A percentile compares a stretch with the other conserved stretches of the same genome.
These are phyloP conservation scores for Globisporangium polare DNA, from an alignment of 352 stramenopile genomes.

Conservation along the genomic window DNA sequence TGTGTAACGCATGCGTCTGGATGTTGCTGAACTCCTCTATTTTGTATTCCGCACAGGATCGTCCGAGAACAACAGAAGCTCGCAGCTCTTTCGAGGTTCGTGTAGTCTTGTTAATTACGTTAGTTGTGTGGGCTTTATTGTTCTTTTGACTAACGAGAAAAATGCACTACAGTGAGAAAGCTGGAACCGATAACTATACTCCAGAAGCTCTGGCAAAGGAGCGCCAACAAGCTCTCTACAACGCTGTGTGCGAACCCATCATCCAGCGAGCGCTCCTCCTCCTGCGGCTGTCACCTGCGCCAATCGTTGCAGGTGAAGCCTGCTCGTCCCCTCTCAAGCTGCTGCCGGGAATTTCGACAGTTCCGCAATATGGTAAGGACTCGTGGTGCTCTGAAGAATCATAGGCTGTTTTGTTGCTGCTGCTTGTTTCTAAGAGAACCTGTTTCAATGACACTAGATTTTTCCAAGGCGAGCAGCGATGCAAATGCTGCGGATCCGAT, in stretches of 20 bases:
- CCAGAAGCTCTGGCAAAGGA: slow-evolving; percentile 58
- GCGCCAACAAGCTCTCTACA: slow-evolving; percentile 69
- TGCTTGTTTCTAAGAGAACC: too few species aligned
- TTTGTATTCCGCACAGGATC: slow-evolving; percentile 42
- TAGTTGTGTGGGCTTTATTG: not conserved
- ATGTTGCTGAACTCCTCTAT: not conserved
- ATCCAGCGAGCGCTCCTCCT: slow-evolving; percentile 68
- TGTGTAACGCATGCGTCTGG: not conserved
- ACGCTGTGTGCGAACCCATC: slow-evolving; percentile 74
- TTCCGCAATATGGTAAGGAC: slow-evolving; percentile 44
- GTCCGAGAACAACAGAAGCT: slow-evolving; percentile 86
- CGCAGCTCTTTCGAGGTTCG: slow-evolving; percentile 54
- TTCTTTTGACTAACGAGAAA: not conserved
- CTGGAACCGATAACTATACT: slow-evolving; percentile 22
- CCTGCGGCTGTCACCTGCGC: slow-evolving; percentile 47
- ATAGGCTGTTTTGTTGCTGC: not conserved
- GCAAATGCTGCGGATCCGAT: slow-evolving; percentile 13
- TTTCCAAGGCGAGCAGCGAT: slow-evolving; percentile 18
- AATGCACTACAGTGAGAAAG: slow-evolving; percentile 27
- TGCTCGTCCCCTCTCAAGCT: slow-evolving; percentile 55
- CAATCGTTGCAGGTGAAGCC: slow-evolving; percentile 23
- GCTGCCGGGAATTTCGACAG: slow-evolving; percentile 63
- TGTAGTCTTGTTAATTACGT: not conserved
- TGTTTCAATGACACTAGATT: too few species aligned
- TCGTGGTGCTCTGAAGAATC: not conserved